Evolutionary conservation across 768 basidiomycete species (phyloP).

Genomic region (Russula abietina): DNA sequence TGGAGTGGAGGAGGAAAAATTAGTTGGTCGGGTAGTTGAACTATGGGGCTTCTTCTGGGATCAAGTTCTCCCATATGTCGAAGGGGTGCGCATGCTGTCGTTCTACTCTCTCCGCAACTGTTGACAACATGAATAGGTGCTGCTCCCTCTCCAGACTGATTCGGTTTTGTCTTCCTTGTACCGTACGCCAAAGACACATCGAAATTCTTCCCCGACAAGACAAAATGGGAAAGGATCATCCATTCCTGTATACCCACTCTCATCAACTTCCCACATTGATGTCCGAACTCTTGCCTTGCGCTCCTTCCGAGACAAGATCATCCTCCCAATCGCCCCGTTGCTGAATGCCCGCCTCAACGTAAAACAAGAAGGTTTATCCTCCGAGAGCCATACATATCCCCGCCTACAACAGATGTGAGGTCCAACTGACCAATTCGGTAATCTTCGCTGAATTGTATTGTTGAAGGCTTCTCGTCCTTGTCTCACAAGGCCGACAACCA

Average conservation of each 20-base stretch:
- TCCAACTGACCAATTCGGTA: not conserved
- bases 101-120: slow-evolving; percentile 32
- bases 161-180: slow-evolving; percentile 62
- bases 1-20: slow-evolving; percentile 69
- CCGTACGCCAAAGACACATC: slow-evolving; percentile 46
- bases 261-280: slow-evolving; percentile 55
- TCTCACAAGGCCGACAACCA: slow-evolving; percentile 59
- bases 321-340: slow-evolving; percentile 56
- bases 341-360: slow-evolving; percentile 52
- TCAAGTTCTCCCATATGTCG: slow-evolving; percentile 78
- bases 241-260: slow-evolving; percentile 31
- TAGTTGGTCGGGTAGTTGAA: slow-evolving; percentile 74
- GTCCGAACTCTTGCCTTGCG: slow-evolving; percentile 75
- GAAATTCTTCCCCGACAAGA: slow-evolving; percentile 45
- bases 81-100: slow-evolving; percentile 59
- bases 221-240: slow-evolving; percentile 44
- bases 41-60: slow-evolving; percentile 95
- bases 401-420: slow-evolving; percentile 76
- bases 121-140: slow-evolving; percentile 35
- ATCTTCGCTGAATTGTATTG: slow-evolving; percentile 14
- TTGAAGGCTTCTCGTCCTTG: slow-evolving; percentile 64
- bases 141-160: slow-evolving; percentile 58
- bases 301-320: slow-evolving; percentile 74
- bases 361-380: slow-evolving; percentile 47
- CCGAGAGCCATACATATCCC: slow-evolving; percentile 53